These are phyloP conservation scores for Sinapis alba DNA, from an alignment of 441 rosid species.

Conservation along the genomic window DNA sequence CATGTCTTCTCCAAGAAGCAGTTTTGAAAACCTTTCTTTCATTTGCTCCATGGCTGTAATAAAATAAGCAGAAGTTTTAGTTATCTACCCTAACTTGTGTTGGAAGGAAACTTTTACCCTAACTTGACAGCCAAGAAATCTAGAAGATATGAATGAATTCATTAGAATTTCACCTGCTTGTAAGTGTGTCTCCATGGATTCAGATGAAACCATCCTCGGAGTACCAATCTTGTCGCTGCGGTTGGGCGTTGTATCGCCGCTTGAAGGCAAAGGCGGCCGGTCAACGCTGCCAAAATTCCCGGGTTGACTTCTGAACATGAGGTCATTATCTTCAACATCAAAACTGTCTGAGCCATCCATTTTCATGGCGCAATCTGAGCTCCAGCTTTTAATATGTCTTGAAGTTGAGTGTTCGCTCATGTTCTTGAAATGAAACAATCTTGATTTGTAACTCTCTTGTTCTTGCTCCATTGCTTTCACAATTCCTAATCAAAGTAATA, in stretches of 20 bases:
- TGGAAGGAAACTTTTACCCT: background rate
- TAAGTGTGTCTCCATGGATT: constrained; percentile 48
- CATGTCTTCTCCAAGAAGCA: constrained; percentile 94
- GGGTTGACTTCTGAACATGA: constrained; percentile 36
- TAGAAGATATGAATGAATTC: background rate
- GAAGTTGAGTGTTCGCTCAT: constrained; percentile 36
- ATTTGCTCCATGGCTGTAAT: constrained; percentile 76
- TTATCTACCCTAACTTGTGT: background rate
- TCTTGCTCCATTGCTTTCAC: constrained; percentile 63
- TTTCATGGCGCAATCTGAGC: constrained; percentile 32
- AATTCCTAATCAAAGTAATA: constrained; percentile 28
- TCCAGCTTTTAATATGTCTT: constrained; percentile 46
- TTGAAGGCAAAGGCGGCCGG: constrained; percentile 30
- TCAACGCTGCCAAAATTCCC: constrained; percentile 25
- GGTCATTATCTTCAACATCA: constrained; percentile 36
- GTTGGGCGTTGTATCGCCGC: constrained; percentile 16
- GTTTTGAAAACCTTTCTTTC: constrained; percentile 80
- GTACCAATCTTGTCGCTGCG: constrained; percentile 27
- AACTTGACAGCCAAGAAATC: background rate
- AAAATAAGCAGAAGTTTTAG: background rate
- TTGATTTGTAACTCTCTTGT: constrained; percentile 57
- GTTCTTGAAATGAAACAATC: constrained; percentile 57
- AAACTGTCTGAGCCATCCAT: constrained; percentile 36
- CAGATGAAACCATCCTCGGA: constrained; percentile 9
- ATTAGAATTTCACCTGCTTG: constrained; percentile 42